Evolutionary conservation across 2,329 filamentous ascomycete species (phyloP), one percentile per base, ranked within the genome.

Genomic region (Zasmidium citrigriseum): DNA sequence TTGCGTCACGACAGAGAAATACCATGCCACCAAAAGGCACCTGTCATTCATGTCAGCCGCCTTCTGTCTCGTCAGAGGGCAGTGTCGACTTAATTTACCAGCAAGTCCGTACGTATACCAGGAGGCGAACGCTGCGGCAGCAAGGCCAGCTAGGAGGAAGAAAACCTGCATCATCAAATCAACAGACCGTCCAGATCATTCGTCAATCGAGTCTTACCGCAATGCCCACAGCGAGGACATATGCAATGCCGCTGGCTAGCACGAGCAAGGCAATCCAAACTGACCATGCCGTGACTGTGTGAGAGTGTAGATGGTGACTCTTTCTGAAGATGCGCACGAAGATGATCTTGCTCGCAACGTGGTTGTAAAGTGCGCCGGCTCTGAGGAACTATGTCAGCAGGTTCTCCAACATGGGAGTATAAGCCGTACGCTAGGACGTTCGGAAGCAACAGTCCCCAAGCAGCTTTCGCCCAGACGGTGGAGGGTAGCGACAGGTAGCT

Each of bases 1-100:
- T n/a, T n/a, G n/a, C n/a, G n/a, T n/a, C n/a, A n/a, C n/a, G n/a
- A n/a, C n/a, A n/a, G n/a, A n/a, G n/a, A n/a, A n/a, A 27, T 51
- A 1, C 76, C 68, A 71, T 80, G 78, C n/a, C 50, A 54, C 55
- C 59, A 61, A 14, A 57, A 25, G 38, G 71, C 52, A n/a, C 61
- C 52, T 2, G 27, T 29, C 59, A 53, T 29, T 7, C 60, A 7
- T 46, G 53, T n/a, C 34, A 46, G 4, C 38, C 38, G 10, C 78
- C 76, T 25, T 74, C 74, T 9, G 72, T 71, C 57, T 73, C 73
- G 58, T 81, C 70, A 54, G 78, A 81, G 1, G 71, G 54, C 82
- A 78, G 63, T 81, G 77, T n/a, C 82, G 68, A 80, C 79, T 82
- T 59, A 82, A 82, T 3, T 76, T 76, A 4, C 80, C 80, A 1